Conservation (phyloP, 2,329 filamentous ascomycete species). For the Chrysoporthe deuterocubensis region DNA sequence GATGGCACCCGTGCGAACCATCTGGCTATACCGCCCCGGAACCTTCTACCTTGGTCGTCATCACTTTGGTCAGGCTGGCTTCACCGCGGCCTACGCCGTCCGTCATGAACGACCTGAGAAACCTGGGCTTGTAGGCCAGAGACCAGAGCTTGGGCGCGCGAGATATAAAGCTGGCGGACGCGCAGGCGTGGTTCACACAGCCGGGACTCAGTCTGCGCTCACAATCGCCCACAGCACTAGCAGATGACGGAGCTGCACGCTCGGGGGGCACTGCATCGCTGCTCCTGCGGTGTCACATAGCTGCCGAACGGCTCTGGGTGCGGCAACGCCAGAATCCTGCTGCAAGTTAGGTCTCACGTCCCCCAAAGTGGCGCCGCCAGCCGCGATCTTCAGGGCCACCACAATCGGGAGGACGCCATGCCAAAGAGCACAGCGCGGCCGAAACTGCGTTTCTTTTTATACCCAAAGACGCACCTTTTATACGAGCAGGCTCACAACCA, state of each 20-base stretch:
- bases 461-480: not conserved
- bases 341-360: constrained; percentile 8
- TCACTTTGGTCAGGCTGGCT: constrained; percentile 11
- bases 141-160: not conserved
- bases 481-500: not conserved
- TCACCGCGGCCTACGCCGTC: not conserved
- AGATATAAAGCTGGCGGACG: constrained; percentile 4
- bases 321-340: constrained; percentile 6
- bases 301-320: not conserved
- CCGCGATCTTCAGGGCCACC: not conserved
- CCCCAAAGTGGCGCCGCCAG: constrained; percentile 13
- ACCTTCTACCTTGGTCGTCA: not conserved
- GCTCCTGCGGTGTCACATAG: not conserved
- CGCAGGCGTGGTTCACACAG: not conserved
- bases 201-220: not conserved
- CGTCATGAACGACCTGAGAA: not conserved
- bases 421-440: not conserved
- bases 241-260: not conserved
- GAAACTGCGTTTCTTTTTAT: constrained; percentile 6
- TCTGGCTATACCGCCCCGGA: not conserved
- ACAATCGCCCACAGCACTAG: not conserved
- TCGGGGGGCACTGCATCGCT: not conserved
- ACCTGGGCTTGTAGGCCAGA: not conserved
- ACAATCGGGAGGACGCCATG: not conserved
- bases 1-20: not conserved